Conservation (phyloP, 306 rosid species). For the Hylodesmum podocarpum region DNA sequence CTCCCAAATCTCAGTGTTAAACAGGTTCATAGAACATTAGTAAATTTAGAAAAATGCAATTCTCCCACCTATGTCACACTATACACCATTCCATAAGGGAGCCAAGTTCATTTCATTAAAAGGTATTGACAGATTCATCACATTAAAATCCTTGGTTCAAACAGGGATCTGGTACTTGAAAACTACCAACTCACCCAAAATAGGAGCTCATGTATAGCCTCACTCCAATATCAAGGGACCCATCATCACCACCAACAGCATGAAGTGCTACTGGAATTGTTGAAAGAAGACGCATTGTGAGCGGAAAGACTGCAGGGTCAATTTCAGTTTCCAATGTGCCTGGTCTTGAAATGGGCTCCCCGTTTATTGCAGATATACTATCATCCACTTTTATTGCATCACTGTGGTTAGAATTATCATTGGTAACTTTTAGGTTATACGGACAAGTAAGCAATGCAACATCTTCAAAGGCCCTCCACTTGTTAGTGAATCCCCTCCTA, state of each 20-base stretch:
- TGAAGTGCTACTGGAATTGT: slow-evolving; percentile 79
- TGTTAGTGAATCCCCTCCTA: slow-evolving; percentile 57
- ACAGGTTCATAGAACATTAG: slow-evolving; percentile 34
- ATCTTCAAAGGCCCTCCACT: slow-evolving; percentile 71
- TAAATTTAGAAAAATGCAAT: slow-evolving; percentile 18
- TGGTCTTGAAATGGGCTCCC: slow-evolving; percentile 14
- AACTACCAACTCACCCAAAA: slow-evolving; percentile 40
- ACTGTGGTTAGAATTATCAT: slow-evolving; percentile 27
- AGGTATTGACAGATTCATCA: slow-evolving; percentile 13
- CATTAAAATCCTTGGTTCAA: slow-evolving; percentile 1
- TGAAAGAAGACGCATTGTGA: slow-evolving; percentile 61
- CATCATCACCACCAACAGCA: slow-evolving; percentile 83
- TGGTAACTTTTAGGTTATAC: slow-evolving; percentile 39
- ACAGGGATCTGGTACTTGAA: not conserved
- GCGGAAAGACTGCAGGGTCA: slow-evolving; percentile 66
- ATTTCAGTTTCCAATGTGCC: slow-evolving; percentile 39
- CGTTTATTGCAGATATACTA: slow-evolving; percentile 22
- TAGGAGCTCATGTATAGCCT: slow-evolving; percentile 84
- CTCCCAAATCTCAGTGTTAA: slow-evolving; percentile 26
- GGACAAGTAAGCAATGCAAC: slow-evolving; percentile 59
- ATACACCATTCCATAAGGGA: slow-evolving; percentile 46
- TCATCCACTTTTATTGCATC: slow-evolving; percentile 24
- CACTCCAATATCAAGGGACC: slow-evolving; percentile 75
- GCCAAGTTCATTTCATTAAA: slow-evolving; percentile 11
- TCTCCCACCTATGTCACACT: slow-evolving; percentile 39